phyloP scores from a whole-genome alignment of 805 yeast species.

The Wickerhamomyces chaumierensis region DNA sequence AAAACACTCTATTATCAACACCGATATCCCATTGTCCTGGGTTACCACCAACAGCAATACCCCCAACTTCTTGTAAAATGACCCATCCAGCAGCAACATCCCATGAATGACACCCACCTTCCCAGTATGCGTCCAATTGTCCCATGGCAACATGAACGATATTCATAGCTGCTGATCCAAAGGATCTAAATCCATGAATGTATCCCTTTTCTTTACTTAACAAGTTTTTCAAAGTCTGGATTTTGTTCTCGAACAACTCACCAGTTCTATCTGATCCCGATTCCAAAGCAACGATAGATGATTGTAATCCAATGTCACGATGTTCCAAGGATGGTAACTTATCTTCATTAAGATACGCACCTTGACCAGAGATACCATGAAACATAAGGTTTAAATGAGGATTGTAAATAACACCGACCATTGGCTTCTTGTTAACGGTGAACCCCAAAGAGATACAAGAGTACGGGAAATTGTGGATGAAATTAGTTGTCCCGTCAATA shows the following conservation, averaged over 20 bases:
- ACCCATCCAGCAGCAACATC: conserved; percentile 65
- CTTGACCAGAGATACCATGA: conserved; percentile 43
- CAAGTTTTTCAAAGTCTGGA: conserved; percentile 34
- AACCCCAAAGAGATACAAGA: conserved; percentile 54
- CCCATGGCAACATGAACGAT: conserved; percentile 49
- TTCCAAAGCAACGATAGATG: conserved; percentile 46
- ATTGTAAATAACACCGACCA: conserved; percentile 57
- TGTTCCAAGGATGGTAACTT: conserved; percentile 20
- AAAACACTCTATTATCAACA: conserved; percentile 40
- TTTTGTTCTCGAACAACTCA: conserved; percentile 36
- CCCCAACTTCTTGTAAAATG: conserved; percentile 49
- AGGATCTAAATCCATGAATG: conserved; percentile 49
- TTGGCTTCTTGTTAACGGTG: conserved; percentile 34
- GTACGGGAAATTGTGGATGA: conserved; percentile 50
- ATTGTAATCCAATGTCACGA: conserved; percentile 33
- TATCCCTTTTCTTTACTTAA: conserved; percentile 39
- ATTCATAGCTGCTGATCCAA: conserved; percentile 60
- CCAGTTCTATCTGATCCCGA: conserved; percentile 52
- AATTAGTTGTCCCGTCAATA: conserved; percentile 57
- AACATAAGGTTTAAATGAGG: conserved; percentile 44
- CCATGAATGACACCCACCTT: conserved; percentile 63
- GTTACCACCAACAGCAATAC: conserved; percentile 42
- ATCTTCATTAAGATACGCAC: conserved; percentile 39
- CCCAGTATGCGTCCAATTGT: conserved; percentile 52
- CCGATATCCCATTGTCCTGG: conserved; percentile 35